These are phyloP conservation scores for Begonia fuchsioides DNA, from an alignment of 306 rosid genomes.

Conservation along the genomic window DNA sequence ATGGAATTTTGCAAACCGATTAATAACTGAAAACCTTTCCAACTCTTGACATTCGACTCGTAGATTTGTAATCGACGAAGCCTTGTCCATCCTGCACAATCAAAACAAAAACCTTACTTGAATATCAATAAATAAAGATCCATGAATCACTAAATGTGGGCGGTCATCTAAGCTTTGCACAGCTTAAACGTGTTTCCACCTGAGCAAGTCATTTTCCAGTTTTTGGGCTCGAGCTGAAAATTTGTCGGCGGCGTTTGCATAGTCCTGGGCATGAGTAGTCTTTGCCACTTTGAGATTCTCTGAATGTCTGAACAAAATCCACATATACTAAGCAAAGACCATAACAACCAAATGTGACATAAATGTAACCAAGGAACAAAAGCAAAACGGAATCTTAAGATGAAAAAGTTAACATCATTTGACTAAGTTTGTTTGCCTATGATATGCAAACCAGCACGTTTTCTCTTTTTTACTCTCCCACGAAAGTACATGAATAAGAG, in stretches of 20 bases:
- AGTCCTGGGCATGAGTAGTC: conserved; percentile 8
- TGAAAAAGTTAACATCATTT: too few species aligned
- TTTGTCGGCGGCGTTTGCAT: conserved; percentile 17
- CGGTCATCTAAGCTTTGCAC: too few species aligned
- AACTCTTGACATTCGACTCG: conserved; percentile 38
- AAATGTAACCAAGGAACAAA: too few species aligned
- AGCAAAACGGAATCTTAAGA: too few species aligned
- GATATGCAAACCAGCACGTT: too few species aligned
- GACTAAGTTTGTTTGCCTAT: too few species aligned
- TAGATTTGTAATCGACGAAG: conserved; percentile 26
- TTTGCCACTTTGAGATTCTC: conserved; percentile 19
- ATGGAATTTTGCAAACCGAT: conserved; percentile 50
- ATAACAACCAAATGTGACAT: too few species aligned
- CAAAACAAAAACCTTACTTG: background rate
- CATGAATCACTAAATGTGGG: too few species aligned
- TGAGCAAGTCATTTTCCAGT: conserved; percentile 27
- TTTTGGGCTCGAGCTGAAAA: conserved; percentile 21
- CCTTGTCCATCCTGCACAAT: conserved; percentile 32
- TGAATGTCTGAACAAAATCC: conserved; percentile 16
- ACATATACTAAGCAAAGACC: background rate
- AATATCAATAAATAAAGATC: background rate
- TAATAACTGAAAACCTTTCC: conserved; percentile 42
- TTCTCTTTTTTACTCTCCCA: too few species aligned
- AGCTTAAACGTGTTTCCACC: conserved; percentile 12
- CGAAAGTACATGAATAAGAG: too few species aligned